Evolutionary conservation across 768 basidiomycete species (phyloP).

Genomic region (Leccinum sublutescens): DNA sequence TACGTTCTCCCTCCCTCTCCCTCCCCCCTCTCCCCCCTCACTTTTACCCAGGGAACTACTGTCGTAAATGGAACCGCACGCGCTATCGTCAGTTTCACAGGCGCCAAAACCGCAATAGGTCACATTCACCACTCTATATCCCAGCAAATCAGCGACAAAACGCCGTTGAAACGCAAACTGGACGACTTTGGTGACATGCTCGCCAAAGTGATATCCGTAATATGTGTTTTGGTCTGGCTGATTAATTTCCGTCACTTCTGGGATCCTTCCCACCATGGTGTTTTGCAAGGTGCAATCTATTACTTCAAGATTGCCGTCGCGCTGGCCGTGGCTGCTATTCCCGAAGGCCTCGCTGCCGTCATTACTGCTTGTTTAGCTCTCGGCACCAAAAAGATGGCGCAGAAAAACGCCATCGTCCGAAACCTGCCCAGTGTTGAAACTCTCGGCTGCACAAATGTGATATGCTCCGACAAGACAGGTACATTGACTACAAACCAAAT

Average conservation of each 20-base stretch:
- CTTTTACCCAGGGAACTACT: constrained; percentile 72
- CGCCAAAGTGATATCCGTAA: constrained; percentile 96
- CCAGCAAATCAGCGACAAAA: constrained; percentile 91
- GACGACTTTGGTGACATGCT: constrained; percentile 98
- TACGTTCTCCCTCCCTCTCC: constrained; percentile 30
- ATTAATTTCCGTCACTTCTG: constrained; percentile 96
- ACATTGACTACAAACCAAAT: constrained; percentile 97
- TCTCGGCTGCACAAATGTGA: constrained; percentile 95
- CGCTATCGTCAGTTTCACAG: constrained; percentile 87
- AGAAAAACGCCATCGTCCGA: constrained; percentile 96
- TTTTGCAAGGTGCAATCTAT: constrained; percentile 91
- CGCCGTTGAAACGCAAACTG: constrained; percentile 93
- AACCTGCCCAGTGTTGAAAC: constrained; percentile 97
- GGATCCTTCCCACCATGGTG: constrained; percentile 91
- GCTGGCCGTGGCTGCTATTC: constrained; percentile 97
- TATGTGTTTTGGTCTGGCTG: constrained; percentile 96
- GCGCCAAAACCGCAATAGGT: constrained; percentile 87
- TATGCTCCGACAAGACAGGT: constrained; percentile 98
- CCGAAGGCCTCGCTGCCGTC: constrained; percentile 97
- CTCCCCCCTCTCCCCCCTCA: background rate
- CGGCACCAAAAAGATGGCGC: constrained; percentile 99
- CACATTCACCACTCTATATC: constrained; percentile 97
- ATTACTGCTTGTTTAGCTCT: constrained; percentile 96
- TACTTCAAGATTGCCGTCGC: constrained; percentile 99
- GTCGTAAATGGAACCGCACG: constrained; percentile 90